phyloP scores from a whole-genome alignment of 2,329 filamentous ascomycete species.

The Dendryphion nanum region DNA sequence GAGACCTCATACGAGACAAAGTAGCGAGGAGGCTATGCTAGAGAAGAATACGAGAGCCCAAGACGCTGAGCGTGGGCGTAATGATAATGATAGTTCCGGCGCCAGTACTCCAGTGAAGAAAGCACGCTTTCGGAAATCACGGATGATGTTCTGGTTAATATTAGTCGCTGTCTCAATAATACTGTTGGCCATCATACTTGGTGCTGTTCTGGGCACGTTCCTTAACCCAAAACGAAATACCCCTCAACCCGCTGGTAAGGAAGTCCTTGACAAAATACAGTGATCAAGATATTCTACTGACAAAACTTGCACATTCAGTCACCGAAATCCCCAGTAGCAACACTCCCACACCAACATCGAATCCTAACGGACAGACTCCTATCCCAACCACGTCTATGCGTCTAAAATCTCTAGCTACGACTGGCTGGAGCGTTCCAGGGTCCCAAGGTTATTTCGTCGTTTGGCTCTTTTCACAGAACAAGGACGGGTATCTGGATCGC shows the following conservation, averaged over 20 bases:
- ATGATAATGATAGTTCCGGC: slow-evolving; percentile 1
- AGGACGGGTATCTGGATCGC: slow-evolving; percentile 10
- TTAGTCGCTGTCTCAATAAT: slow-evolving; percentile 5
- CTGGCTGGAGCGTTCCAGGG: slow-evolving; percentile 12
- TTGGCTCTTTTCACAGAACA: slow-evolving; percentile 14
- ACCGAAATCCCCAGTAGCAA: slow-evolving; percentile 12
- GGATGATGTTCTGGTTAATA: slow-evolving; percentile 12
- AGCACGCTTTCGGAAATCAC: slow-evolving; percentile 5
- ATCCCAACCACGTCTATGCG: slow-evolving; percentile 2
- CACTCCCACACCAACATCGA: slow-evolving; percentile 9
- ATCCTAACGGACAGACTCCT: not conserved
- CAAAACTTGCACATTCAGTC: no score
- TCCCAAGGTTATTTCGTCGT: slow-evolving; percentile 7
- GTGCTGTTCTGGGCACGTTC: slow-evolving; percentile 14
- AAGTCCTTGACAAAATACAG: no score
- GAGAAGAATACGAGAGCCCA: slow-evolving; percentile 6
- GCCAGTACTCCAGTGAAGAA: slow-evolving; percentile 2
- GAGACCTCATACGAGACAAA: slow-evolving; percentile 8
- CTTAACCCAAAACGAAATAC: not conserved
- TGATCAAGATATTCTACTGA: no score
- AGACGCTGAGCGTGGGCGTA: not conserved
- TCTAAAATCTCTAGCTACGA: slow-evolving; percentile 10
- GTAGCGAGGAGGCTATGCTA: slow-evolving; percentile 7
- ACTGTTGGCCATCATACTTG: slow-evolving; percentile 10
- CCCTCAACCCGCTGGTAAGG: no score